Evolutionary conservation across 805 yeast genomes (phyloP).

Genomic region (Blastobotrys attinorum): DNA sequence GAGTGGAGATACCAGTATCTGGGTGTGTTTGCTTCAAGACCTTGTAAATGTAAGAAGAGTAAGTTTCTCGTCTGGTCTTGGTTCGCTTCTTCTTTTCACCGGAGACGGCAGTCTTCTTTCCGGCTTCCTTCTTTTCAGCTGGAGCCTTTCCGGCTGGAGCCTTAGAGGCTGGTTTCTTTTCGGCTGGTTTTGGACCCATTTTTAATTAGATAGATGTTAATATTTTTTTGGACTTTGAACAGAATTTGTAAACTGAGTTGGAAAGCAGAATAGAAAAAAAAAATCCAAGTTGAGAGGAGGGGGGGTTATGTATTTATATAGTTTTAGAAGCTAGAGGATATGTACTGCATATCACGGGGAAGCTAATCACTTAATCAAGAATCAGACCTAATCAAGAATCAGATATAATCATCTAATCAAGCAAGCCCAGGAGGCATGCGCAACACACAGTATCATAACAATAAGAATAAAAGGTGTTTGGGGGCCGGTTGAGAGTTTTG

Average conservation of each 20-base stretch:
- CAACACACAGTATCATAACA: too few species aligned
- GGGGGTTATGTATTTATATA: constrained; percentile 10
- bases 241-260: not conserved
- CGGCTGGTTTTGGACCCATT: constrained; percentile 45
- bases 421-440: not conserved
- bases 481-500: too few species aligned
- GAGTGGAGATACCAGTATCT: constrained; percentile 98
- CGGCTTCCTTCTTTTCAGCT: constrained; percentile 88
- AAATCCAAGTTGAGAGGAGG: constrained; percentile 1
- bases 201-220: constrained; percentile 13
- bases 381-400: not conserved
- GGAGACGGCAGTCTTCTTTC: constrained; percentile 73
- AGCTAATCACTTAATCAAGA: not conserved
- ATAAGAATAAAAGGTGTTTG: too few species aligned
- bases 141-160: constrained; percentile 91
- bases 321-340: not conserved
- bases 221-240: constrained; percentile 16
- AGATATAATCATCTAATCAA: not conserved
- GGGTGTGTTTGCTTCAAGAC: constrained; percentile 98
- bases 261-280: constrained; percentile 1
- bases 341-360: not conserved
- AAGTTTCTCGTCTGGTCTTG: constrained; percentile 95
- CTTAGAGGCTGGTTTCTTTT: constrained; percentile 50
- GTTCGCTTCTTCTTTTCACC: constrained; percentile 83
- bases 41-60: constrained; percentile 96